These are phyloP conservation scores for Solanum bukasovii DNA, from an alignment of 257 asterid species.

Conservation along the genomic window DNA sequence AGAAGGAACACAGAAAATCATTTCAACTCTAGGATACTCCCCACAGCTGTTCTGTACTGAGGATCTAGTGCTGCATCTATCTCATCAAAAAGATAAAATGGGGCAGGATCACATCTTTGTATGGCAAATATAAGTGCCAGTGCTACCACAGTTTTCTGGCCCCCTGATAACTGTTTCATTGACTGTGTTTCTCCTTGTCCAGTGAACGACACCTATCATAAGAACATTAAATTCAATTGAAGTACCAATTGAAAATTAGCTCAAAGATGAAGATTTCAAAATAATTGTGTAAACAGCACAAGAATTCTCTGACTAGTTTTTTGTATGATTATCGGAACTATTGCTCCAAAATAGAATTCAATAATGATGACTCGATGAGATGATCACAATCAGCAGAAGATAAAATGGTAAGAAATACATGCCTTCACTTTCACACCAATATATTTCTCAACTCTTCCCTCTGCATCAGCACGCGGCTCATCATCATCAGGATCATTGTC, in stretches of 20 bases:
- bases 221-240: neutral
- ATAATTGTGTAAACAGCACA: neutral
- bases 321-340: neutral
- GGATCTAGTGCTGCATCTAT: constrained; percentile 99
- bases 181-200: constrained; percentile 99
- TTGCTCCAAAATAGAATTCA: neutral
- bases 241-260: constrained; percentile 4
- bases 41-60: constrained; percentile 97
- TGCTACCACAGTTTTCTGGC: constrained; percentile 98
- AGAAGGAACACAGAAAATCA: neutral
- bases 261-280: neutral
- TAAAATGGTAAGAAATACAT: constrained; percentile 7
- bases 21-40: constrained; percentile 68
- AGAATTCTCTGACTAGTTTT: neutral
- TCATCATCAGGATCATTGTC: constrained; percentile 84
- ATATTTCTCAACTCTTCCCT: constrained; percentile 94
- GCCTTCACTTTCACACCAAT: constrained; percentile 97
- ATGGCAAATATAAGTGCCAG: constrained; percentile 88
- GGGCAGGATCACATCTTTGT: constrained; percentile 98
- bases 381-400: neutral
- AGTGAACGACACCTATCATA: constrained; percentile 80
- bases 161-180: constrained; percentile 96
- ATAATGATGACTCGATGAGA: neutral
- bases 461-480: constrained; percentile 61
- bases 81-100: constrained; percentile 97